These are phyloP conservation scores for Komagataella populi DNA, from an alignment of 805 yeast species.

Conservation along the genomic window DNA sequence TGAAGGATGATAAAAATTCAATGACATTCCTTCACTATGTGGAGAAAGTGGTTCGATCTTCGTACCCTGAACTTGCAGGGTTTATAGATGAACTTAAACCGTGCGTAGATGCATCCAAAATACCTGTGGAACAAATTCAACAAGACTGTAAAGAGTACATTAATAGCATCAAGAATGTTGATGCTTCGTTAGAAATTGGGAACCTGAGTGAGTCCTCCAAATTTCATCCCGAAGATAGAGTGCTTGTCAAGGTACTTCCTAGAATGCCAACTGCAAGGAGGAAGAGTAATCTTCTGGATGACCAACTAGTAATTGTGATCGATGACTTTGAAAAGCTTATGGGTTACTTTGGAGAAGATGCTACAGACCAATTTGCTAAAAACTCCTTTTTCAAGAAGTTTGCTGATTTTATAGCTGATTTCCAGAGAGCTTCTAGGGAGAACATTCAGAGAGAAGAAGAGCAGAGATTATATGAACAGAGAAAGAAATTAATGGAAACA, in stretches of 20 bases:
- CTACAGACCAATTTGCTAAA: slow-evolving; percentile 50
- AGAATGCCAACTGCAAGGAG: slow-evolving; percentile 65
- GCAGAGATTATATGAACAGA: slow-evolving; percentile 57
- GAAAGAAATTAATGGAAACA: slow-evolving; percentile 49
- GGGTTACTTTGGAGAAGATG: slow-evolving; percentile 86
- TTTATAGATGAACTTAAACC: slow-evolving; percentile 65
- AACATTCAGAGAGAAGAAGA: slow-evolving; percentile 78
- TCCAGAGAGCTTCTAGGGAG: slow-evolving; percentile 66
- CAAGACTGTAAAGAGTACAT: slow-evolving; percentile 57
- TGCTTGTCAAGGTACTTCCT: slow-evolving; percentile 45
- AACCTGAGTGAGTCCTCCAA: slow-evolving; percentile 65
- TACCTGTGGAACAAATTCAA: slow-evolving; percentile 72
- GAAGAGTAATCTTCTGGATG: slow-evolving; percentile 50
- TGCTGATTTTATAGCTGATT: slow-evolving; percentile 66
- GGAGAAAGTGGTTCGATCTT: slow-evolving; percentile 73
- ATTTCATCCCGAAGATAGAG: slow-evolving; percentile 77
- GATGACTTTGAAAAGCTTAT: slow-evolving; percentile 58
- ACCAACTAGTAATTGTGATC: slow-evolving; percentile 48
- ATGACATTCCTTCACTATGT: slow-evolving; percentile 88
- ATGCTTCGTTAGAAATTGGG: slow-evolving; percentile 66
- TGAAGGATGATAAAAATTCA: slow-evolving; percentile 79
- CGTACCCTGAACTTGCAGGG: slow-evolving; percentile 64
- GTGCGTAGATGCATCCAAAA: slow-evolving; percentile 46
- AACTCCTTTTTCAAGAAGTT: slow-evolving; percentile 67
- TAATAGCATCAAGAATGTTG: slow-evolving; percentile 52